phyloP scores from a whole-genome alignment of 305 asterid genomes.

The Solanum hybrid region DNA sequence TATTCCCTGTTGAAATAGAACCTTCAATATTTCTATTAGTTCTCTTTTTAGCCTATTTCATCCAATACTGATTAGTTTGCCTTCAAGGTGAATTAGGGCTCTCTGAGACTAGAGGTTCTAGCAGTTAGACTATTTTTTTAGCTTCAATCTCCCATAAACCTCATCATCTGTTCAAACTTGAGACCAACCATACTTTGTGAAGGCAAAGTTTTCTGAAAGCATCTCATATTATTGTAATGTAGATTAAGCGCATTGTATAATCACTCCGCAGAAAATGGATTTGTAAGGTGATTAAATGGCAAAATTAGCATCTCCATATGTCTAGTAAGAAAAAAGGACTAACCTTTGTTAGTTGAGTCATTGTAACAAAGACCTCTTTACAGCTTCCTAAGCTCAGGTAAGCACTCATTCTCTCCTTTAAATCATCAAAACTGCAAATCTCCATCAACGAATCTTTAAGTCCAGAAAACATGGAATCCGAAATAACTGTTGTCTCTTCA shows the following conservation, averaged over 20 bases:
- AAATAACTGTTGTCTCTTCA: constrained; percentile 24
- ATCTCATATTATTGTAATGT: neutral
- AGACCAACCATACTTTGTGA: neutral
- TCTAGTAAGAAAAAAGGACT: neutral
- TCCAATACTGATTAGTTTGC: neutral
- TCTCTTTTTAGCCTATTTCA: neutral
- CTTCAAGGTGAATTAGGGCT: neutral
- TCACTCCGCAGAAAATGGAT: neutral
- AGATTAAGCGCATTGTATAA: neutral
- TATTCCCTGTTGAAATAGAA: neutral
- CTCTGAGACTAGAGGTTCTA: neutral
- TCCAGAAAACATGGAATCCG: constrained; percentile 34
- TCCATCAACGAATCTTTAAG: constrained; percentile 62
- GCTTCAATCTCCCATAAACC: neutral
- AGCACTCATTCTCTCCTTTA: constrained; percentile 82
- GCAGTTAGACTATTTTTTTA: neutral
- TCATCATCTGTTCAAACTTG: neutral
- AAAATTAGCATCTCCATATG: neutral
- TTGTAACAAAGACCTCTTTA: constrained; percentile 53
- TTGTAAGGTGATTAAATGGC: neutral
- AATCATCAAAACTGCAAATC: constrained; percentile 85
- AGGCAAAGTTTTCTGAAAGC: neutral
- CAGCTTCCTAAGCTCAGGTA: constrained; percentile 64
- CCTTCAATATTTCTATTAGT: neutral
- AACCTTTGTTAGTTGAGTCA: constrained; percentile 87